Evolutionary conservation across 148 eudicot species (phyloP), one percentile per base, ranked within the genome.

Genomic region (Chenopodium berlandieri): DNA sequence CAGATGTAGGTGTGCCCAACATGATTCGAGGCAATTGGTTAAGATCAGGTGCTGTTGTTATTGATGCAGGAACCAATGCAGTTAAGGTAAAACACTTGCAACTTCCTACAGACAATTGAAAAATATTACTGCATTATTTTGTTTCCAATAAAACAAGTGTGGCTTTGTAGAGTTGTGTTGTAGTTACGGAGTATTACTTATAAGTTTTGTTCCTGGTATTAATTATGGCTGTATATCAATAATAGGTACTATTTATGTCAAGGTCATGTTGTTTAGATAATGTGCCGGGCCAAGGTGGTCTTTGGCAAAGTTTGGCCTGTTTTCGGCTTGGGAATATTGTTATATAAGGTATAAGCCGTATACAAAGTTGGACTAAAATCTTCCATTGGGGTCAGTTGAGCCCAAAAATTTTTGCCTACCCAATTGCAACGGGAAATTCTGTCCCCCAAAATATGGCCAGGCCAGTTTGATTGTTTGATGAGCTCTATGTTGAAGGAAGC

Each of bases 11-110:
- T 5, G 79, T 85, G 71, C 91, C 92, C 13, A 87, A 90, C 73
- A 17, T 88, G 84, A 86, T 90, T 60, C 87, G 90, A 83, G 92
- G 92, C 67, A 78, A 83, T 79, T 90, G 92, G 92, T 80, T 88
- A 48, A 90, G 86, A 80, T 86, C 85, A 72, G 92, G 90, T 63
- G 89, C 86, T 2, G 80, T 90, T 62, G 89, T 90, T 44, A 89
- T 90, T 71, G 92, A 90, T 82, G 86, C 88, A 68, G 91, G 89
- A 54, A 79, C 89, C 48, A 90, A 82, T 75, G 79, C 87, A 32
- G 80, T 88, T 44, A 86, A 88, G 91, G 92, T 90, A 76, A 78
- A 23, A n/a, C 44, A 44, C 16, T 44, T 72, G n/a, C 54, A 48
- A 4, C 14, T 27, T 25, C 71, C 72, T 80, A 19, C 73, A 20